Evolutionary conservation across 768 basidiomycete species (phyloP).

Genomic region (Crepidotus variabilis): DNA sequence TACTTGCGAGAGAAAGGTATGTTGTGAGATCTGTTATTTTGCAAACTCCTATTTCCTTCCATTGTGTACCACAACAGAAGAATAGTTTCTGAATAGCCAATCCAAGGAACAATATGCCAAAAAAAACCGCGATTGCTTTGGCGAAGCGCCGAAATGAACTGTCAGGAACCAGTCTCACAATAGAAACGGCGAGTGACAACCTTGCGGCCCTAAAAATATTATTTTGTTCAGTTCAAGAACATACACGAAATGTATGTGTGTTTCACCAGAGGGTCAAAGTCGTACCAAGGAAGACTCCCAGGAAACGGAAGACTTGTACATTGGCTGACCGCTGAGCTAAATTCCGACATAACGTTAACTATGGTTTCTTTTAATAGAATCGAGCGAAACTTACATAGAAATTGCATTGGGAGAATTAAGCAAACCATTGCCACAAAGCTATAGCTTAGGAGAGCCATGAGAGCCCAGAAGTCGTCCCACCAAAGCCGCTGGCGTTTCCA

Average conservation of each 20-base stretch:
- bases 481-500: neutral
- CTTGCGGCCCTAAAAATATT: neutral
- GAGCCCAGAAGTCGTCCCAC: neutral
- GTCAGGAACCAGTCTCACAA: neutral
- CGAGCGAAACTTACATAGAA: neutral
- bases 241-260: neutral
- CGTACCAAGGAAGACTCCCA: neutral
- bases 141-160: neutral
- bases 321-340: neutral
- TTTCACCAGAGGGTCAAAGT: neutral
- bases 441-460: neutral
- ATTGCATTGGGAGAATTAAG: neutral
- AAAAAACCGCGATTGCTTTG: neutral
- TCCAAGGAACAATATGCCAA: neutral
- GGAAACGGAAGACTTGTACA: neutral
- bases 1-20: neutral
- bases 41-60: neutral
- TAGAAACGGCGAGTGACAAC: neutral
- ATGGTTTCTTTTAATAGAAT: neutral
- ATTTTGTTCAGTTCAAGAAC: neutral
- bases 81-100: neutral
- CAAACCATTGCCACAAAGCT: neutral
- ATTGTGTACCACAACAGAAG: neutral
- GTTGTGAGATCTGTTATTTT: neutral
- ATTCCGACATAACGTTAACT: neutral